A percentile compares a stretch with the other conserved stretches of the same genome.
Evolutionary conservation across 305 asterid species (phyloP).

Genomic region (Nicotiana rustica): DNA sequence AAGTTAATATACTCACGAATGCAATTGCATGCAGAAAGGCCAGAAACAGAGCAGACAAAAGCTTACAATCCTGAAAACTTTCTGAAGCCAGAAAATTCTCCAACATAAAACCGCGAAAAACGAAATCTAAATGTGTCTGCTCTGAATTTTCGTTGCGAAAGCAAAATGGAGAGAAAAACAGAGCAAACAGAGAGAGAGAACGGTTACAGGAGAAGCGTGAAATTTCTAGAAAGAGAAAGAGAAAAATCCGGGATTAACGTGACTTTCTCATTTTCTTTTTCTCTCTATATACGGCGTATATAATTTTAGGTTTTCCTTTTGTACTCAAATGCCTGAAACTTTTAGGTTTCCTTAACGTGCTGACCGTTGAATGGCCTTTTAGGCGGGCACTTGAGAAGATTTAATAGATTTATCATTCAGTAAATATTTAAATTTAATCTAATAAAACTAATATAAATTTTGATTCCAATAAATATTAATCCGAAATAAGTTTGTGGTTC

Average conservation of each 20-base stretch:
- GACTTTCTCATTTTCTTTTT: not conserved
- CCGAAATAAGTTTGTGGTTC: too few species aligned
- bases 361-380: not conserved
- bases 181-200: not conserved
- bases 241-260: constrained; percentile 15
- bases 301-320: not conserved
- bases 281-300: not conserved
- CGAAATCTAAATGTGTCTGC: not conserved
- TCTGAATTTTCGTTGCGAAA: not conserved
- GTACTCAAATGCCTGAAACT: not conserved
- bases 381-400: not conserved
- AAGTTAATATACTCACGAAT: constrained; percentile 8
- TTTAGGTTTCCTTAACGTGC: not conserved
- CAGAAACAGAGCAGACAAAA: not conserved
- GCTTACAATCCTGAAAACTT: not conserved
- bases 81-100: not conserved
- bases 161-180: not conserved
- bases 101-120: not conserved
- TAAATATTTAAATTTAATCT: too few species aligned
- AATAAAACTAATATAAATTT: too few species aligned
- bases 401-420: not conserved
- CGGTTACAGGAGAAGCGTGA: not conserved
- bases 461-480: too few species aligned
- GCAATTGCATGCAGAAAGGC: constrained; percentile 4
- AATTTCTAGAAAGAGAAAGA: not conserved